Evolutionary conservation across 176 grass and related monocot species (phyloP), one percentile per base, ranked within the genome.

Genomic region (Saccharum officinarum): DNA sequence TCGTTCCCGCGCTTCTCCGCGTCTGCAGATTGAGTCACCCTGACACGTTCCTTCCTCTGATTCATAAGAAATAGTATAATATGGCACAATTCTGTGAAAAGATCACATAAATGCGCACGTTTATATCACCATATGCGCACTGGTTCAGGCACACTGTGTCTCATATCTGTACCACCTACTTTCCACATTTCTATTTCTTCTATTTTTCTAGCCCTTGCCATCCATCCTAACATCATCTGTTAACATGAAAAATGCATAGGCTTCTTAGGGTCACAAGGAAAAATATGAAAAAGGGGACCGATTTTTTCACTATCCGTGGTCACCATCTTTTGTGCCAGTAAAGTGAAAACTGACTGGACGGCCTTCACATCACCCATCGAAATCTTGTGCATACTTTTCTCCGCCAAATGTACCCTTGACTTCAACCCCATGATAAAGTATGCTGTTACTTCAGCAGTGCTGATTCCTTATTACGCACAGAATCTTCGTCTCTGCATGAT

Each of bases 401-500:
- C 69, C 10, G 8, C 22, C 20, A 83, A 18, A 80, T 79, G 74
- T 73, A 79, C 33, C 71, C 55, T 77, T 17, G 63, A 38, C 3
- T 57, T 67, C 14, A 67, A 64, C 39, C 17, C 55, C 17, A 17
- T 17, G 3, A 67, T 25, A 10, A 45, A 23, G 7, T 10, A 7
- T 67, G 26, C 59, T 78, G 6, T 79, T 44, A 59, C 55, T 69
- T 67, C 42, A 42, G 44, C 17, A 79, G 23, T 20, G 22, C 30
- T 1, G 31, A 1, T 52, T 69, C 10, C 76, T 67, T 67, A 31
- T 89, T 61, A 94, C 5, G 52, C 78, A 85, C 92, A 94, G 76
- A 92, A 94, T 86, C 78, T 89, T 52, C 89, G 87, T 71, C 92
- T 90, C 92, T 94, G 90, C 17, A 59, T n/a, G 23, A 80, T 41